Conservation (phyloP, 768 basidiomycete genomes). For the Gymnopilus junonius region DNA sequence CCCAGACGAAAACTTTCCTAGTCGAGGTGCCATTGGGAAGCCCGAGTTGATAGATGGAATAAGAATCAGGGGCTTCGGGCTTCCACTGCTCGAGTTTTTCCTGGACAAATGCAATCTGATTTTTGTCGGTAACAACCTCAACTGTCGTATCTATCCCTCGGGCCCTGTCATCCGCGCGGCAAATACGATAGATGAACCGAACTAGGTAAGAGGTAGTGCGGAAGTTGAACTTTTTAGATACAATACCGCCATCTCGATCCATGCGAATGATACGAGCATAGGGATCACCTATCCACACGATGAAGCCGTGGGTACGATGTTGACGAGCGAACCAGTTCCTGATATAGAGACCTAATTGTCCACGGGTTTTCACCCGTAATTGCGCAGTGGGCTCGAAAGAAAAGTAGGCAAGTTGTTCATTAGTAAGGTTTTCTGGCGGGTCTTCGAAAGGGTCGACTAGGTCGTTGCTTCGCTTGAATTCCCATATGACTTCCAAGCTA, state of each 20-base stretch:
- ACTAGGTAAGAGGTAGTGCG: conserved; percentile 13
- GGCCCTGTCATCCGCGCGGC: conserved; percentile 6
- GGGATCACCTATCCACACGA: conserved; percentile 27
- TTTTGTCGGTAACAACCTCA: conserved; percentile 6
- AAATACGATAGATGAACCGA: conserved; percentile 35
- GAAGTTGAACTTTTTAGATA: conserved; percentile 31
- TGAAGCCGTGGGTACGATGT: conserved; percentile 31
- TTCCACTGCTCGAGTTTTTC: conserved; percentile 7
- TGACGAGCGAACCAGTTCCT: conserved; percentile 27
- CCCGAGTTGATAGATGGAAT: neutral
- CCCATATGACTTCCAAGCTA: conserved; percentile 3
- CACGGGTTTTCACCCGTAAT: conserved; percentile 12
- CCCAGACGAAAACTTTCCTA: conserved; percentile 21
- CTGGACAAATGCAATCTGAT: conserved; percentile 8
- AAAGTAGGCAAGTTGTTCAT: neutral
- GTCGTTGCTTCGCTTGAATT: conserved; percentile 17
- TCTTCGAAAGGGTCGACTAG: conserved; percentile 15
- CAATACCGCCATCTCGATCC: conserved; percentile 37
- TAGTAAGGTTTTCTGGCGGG: neutral
- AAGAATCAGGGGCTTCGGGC: neutral
- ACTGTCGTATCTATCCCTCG: conserved; percentile 35
- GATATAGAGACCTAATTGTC: conserved; percentile 27
- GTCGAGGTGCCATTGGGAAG: conserved; percentile 13
- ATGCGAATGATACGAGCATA: conserved; percentile 32
- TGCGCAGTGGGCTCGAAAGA: conserved; percentile 5